Evolutionary conservation across 208 protist genomes (phyloP), one percentile per base, ranked within the genome.

Genomic region (Kentomonas sorsogonicus): DNA sequence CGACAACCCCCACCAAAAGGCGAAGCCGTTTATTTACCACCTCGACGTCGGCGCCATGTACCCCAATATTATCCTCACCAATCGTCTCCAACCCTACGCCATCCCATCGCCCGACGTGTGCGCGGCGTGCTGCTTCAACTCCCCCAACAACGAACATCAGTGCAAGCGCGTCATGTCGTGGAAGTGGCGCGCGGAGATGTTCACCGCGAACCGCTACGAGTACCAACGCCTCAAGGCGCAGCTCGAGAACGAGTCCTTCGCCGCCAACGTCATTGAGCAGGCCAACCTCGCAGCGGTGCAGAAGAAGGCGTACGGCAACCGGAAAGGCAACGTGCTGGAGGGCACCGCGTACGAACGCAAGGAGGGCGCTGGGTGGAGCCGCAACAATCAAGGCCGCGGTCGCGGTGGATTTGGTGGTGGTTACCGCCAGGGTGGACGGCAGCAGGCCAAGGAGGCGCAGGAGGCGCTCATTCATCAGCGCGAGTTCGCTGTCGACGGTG

Each of bases 31-130:
- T 18, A 99, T 99, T 45, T 99, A 99, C 69, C 99, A 99, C 79
- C 73, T 99, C 0, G 99, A 99, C 63, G 98, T 99, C 4, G 91
- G 88, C 23, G 99, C 99, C 26, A 99, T 99, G 99, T 99, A 99
- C 86, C 99, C 99, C 0, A 99, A 99, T 74, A 99, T 99, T 75
- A 99, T 99, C 68, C 77, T 99, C 11, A 99, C 99, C 0, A 99
- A 99, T 67, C 83, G 99, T 36, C 90, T 99, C 7, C 98, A 99
- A 75, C 98, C 98, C 23, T 91, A 95, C 58, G 91, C 98, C 11
- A 94, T 99, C 38, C 91, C 98, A 1, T 81, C 84, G 45, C 82
- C 97, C n/a, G 79, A 94, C 29, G 91, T 90, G 5, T 99, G 98
- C 80, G 95, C 98, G 0, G 81, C 77, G 1, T 99, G 98, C 77